Evolutionary conservation across 208 protist genomes (phyloP), one percentile per base, ranked within the genome.

Genomic region (Tritrichomonas musculus): DNA sequence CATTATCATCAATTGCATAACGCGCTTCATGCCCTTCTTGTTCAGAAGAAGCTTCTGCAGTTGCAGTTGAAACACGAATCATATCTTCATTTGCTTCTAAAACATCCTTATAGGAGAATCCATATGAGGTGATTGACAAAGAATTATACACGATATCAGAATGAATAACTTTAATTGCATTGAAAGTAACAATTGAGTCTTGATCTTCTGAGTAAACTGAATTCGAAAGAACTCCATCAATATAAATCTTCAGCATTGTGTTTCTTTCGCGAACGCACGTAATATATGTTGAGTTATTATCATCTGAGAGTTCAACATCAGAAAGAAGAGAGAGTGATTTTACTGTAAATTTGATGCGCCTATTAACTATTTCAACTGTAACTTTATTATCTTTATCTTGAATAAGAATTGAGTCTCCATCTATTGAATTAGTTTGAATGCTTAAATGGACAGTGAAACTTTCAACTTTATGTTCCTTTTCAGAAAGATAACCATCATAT

Each of bases 191-290:
- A 60, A 60, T 17, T 22, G 11, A 22, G 5, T 5, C 11, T 22
- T 22, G 5, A 82, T 50, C 41, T 22, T 44, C 30, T 49, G 5
- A 4, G 20, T 50, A 82, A 14, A 39, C 1, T 17, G 73, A 82
- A 17, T 50, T 82, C 1, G 73, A 82, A 39, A 82, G 44, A 0
- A 50, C 17, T 30, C 73, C 73, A 17, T 82, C 49, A 39, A 82
- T 50, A 39, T 82, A 82, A 41, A 82, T 82, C 41, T 82, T 82
- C 14, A 82, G 11, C 73, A 82, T 82, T 82, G 73, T 82, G 73
- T 82, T 82, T 14, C 73, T 30, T 50, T 82, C 73, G 4, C 73
- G 41, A 50, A 82, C 73, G 14, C 47, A 36, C 13, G 73, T 82
- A 41, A 82, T 17, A n/a, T n/a, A n/a, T n/a, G n/a, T n/a, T 17